phyloP scores from a whole-genome alignment of 1,139 yeast genomes.

The Yamadazyma aaseri region DNA sequence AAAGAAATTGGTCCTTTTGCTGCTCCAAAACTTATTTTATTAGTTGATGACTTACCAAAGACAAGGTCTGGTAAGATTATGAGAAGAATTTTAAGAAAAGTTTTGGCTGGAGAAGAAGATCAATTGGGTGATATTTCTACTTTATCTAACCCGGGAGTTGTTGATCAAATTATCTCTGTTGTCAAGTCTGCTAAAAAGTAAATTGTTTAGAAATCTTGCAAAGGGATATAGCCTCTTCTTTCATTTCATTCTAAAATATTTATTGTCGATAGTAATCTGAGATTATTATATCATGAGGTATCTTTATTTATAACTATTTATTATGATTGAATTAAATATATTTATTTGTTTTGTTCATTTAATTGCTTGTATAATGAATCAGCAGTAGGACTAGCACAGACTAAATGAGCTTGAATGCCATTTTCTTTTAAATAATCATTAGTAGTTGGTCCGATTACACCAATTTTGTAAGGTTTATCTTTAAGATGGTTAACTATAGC shows the following conservation, averaged over 20 bases:
- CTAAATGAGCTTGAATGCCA: conserved; percentile 58
- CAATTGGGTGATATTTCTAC: conserved; percentile 80
- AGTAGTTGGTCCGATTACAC: conserved; percentile 94
- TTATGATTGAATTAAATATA: conserved; percentile 5
- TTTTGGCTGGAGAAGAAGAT: conserved; percentile 76
- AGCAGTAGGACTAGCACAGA: conserved; percentile 76
- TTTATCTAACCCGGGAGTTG: conserved; percentile 69
- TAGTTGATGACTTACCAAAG: conserved; percentile 78
- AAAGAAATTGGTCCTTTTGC: conserved; percentile 85
- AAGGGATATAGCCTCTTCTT: neutral
- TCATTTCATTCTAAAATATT: too few relatives aligned
- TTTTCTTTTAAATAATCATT: conserved; percentile 55
- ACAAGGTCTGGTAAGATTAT: conserved; percentile 82
- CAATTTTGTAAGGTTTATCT: conserved; percentile 41
- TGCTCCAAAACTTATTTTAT: conserved; percentile 69
- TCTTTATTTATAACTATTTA: conserved; percentile 3
- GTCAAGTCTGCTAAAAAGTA: conserved; percentile 39
- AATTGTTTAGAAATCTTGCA: conserved; percentile 1
- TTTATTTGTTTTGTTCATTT: conserved; percentile 18
- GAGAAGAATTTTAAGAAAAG: conserved; percentile 80
- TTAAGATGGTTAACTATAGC: conserved; percentile 51
- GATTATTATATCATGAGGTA: neutral
- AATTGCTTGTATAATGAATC: conserved; percentile 42
- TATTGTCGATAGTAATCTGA: neutral
- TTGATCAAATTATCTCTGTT: conserved; percentile 60